A percentile compares a stretch with the other conserved stretches of the same genome.
Evolutionary conservation across 2,329 filamentous ascomycete species (phyloP).

Genomic region (Scopulariopsis brevicaulis): DNA sequence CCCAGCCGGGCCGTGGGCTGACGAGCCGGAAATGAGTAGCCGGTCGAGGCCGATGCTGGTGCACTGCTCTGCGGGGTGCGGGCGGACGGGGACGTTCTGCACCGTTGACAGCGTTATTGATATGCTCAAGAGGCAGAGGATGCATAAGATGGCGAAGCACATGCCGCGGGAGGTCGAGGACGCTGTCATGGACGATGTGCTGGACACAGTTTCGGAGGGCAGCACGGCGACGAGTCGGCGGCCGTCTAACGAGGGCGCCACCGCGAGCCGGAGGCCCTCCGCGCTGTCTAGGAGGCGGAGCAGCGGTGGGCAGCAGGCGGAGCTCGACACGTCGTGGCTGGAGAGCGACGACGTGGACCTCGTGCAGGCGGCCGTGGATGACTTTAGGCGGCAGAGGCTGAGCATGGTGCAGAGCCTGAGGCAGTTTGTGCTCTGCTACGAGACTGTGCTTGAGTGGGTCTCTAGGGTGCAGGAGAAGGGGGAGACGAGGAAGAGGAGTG

Average conservation of each 20-base stretch:
- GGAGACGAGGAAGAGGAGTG: background rate
- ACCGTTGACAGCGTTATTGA: conserved; percentile 93
- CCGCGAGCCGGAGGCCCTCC: background rate
- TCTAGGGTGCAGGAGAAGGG: conserved; percentile 30
- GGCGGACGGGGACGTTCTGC: conserved; percentile 91
- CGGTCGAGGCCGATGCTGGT: conserved; percentile 66
- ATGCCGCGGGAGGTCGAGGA: conserved; percentile 26
- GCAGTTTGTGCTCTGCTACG: conserved; percentile 94
- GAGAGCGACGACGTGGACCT: conserved; percentile 61
- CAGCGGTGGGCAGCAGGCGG: background rate
- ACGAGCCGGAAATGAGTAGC: conserved; percentile 46
- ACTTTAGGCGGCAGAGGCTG: conserved; percentile 76
- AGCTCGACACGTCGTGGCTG: conserved; percentile 52
- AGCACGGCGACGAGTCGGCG: background rate
- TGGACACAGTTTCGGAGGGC: background rate
- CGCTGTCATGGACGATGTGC: conserved; percentile 26
- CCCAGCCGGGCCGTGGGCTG: conserved; percentile 26
- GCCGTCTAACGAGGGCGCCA: background rate
- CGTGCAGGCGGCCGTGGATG: conserved; percentile 77
- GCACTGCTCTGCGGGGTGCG: conserved; percentile 93
- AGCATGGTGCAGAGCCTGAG: conserved; percentile 95
- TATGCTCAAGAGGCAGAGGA: conserved; percentile 81
- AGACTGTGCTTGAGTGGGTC: conserved; percentile 86
- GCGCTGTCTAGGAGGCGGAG: background rate
- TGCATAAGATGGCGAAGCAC: conserved; percentile 16